Conservation (phyloP, 805 yeast species). For the Candida namnaoensis region DNA sequence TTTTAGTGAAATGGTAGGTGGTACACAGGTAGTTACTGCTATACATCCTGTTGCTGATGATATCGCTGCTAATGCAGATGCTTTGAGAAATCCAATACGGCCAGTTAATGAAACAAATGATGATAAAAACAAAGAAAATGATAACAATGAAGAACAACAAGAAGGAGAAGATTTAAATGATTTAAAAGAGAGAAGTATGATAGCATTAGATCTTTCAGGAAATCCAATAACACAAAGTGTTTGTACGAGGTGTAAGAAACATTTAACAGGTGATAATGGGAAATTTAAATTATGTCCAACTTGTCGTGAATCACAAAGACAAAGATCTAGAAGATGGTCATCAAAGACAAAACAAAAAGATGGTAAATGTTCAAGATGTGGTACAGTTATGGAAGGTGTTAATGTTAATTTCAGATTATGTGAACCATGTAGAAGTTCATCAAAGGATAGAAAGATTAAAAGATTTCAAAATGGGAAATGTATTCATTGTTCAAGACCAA, state of each 20-base stretch:
- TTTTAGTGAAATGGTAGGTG: too few relatives aligned
- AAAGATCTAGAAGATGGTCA: constrained; percentile 59
- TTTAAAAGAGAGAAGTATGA: too few relatives aligned
- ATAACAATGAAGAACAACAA: too few relatives aligned
- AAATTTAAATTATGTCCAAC: constrained; percentile 51
- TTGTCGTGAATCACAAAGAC: constrained; percentile 56
- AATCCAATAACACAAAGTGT: constrained; percentile 1
- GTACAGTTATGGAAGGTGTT: constrained; percentile 40
- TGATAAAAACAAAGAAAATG: too few relatives aligned
- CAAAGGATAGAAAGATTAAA: constrained; percentile 46
- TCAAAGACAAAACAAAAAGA: constrained; percentile 46
- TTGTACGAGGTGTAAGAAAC: constrained; percentile 56
- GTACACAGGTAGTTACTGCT: too few relatives aligned
- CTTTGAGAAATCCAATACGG: too few relatives aligned
- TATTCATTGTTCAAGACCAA: constrained; percentile 61
- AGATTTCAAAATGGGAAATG: constrained; percentile 58
- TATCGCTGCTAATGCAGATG: too few relatives aligned
- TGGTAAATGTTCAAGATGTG: constrained; percentile 63
- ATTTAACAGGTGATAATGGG: constrained; percentile 34
- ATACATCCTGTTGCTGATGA: too few relatives aligned
- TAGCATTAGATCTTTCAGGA: too few relatives aligned
- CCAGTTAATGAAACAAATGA: too few relatives aligned
- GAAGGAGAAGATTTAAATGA: too few relatives aligned
- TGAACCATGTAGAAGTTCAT: constrained; percentile 46
- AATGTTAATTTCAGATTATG: constrained; percentile 49